Conservation (phyloP, 345 rosid genomes). For the Populus tremula region DNA sequence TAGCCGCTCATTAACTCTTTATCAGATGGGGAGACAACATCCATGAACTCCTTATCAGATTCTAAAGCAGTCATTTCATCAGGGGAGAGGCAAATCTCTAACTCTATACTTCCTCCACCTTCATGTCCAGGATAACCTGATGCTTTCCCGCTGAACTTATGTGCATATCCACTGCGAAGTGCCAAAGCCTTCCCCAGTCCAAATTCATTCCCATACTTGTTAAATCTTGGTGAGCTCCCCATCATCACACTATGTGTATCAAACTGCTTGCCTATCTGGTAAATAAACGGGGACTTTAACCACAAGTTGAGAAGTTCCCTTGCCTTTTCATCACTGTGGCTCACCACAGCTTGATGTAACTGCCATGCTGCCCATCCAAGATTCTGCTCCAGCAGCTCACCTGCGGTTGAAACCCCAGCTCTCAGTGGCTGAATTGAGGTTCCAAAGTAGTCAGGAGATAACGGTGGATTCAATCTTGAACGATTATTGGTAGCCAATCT, state of each 20-base stretch:
- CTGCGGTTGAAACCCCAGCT: slow-evolving; percentile 38
- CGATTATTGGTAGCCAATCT: slow-evolving; percentile 50
- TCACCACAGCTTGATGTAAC: slow-evolving; percentile 47
- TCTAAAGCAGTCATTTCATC: slow-evolving; percentile 58
- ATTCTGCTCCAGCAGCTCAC: slow-evolving; percentile 49
- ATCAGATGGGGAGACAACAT: slow-evolving; percentile 21
- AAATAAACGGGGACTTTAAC: slow-evolving; percentile 44
- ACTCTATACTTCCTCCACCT: slow-evolving; percentile 68
- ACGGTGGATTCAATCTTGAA: slow-evolving; percentile 48
- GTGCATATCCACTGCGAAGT: slow-evolving; percentile 62
- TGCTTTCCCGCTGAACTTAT: slow-evolving; percentile 75
- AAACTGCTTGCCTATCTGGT: slow-evolving; percentile 39
- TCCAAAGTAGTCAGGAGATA: slow-evolving; percentile 61
- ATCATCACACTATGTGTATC: slow-evolving; percentile 60
- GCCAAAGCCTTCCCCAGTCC: slow-evolving; percentile 76
- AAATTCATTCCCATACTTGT: slow-evolving; percentile 69
- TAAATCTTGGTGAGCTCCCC: slow-evolving; percentile 82
- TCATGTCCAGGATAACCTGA: slow-evolving; percentile 55
- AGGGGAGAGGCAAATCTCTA: slow-evolving; percentile 64
- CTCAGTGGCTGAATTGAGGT: slow-evolving; percentile 42
- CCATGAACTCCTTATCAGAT: slow-evolving; percentile 48
- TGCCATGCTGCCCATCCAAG: slow-evolving; percentile 71
- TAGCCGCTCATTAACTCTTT: too few species aligned
- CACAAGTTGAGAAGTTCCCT: slow-evolving; percentile 39
- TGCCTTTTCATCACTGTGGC: slow-evolving; percentile 38